Conservation (phyloP, 257 asterid genomes). For the Orobanche coerulescens region DNA sequence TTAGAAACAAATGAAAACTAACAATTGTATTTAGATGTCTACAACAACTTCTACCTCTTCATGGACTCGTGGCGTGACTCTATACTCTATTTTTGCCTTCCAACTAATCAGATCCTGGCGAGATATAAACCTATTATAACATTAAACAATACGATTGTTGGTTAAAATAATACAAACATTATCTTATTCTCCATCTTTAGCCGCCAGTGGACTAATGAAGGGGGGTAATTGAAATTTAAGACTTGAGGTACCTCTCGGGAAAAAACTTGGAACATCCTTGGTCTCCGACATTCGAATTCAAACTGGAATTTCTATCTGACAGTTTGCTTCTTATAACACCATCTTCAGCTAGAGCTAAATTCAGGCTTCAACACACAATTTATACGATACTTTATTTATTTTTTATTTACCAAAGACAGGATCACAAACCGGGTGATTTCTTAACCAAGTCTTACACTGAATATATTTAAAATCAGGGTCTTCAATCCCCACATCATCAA, state of each 20-base stretch:
- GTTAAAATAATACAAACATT: background rate
- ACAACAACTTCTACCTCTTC: constrained; percentile 51
- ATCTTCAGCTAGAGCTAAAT: constrained; percentile 78
- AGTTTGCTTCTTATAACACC: constrained; percentile 85
- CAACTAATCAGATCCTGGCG: constrained; percentile 81
- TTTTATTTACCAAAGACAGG: background rate
- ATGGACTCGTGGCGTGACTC: constrained; percentile 34
- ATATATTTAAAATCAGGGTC: constrained; percentile 79
- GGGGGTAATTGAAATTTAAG: constrained; percentile 4
- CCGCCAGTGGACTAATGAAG: background rate
- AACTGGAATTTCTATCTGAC: constrained; percentile 21
- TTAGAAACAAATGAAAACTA: too few species aligned
- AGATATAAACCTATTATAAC: constrained; percentile 52
- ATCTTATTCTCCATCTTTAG: background rate
- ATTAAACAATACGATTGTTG: constrained; percentile 18
- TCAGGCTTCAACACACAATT: constrained; percentile 16
- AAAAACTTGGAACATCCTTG: constrained; percentile 33
- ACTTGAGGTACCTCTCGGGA: constrained; percentile 62
- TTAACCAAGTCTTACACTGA: constrained; percentile 51
- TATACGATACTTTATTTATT: constrained; percentile 14
- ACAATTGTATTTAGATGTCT: background rate
- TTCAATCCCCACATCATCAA: constrained; percentile 59
- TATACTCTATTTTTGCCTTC: constrained; percentile 85
- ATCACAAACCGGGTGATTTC: constrained; percentile 6
- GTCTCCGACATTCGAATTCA: constrained; percentile 24